Conservation (phyloP, 768 basidiomycete species). For the Porphyrellus cyaneotinctus region DNA sequence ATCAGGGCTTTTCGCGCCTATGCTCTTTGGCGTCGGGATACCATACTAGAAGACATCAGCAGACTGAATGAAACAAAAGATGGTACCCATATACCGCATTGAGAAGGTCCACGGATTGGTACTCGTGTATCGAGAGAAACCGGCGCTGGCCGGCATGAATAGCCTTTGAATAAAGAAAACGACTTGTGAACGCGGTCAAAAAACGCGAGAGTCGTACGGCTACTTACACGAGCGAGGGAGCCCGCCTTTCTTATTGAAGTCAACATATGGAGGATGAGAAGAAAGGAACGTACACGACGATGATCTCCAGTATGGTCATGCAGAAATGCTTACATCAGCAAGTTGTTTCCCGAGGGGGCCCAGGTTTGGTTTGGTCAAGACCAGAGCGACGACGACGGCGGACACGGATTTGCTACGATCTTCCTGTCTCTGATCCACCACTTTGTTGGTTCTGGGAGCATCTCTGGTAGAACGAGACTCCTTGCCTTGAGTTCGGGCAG, state of each 20-base stretch:
- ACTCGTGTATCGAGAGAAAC: conserved; percentile 95
- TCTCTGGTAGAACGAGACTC: conserved; percentile 59
- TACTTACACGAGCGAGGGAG: conserved; percentile 57
- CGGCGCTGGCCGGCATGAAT: conserved; percentile 82
- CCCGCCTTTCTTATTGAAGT: conserved; percentile 61
- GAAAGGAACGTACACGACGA: conserved; percentile 10
- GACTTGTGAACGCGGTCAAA: neutral
- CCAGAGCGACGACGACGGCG: conserved; percentile 84
- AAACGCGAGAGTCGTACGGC: neutral
- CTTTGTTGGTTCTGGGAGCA: conserved; percentile 37
- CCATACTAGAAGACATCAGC: conserved; percentile 66
- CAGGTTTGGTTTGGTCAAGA: conserved; percentile 7
- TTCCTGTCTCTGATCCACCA: conserved; percentile 73
- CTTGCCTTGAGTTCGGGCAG: conserved; percentile 81
- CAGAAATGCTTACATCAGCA: conserved; percentile 41
- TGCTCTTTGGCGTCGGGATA: conserved; percentile 89
- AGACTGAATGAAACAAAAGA: neutral
- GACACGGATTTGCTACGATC: conserved; percentile 33
- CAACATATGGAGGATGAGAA: conserved; percentile 50
- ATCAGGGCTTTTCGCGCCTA: conserved; percentile 80
- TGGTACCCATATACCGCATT: conserved; percentile 64
- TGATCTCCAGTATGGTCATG: conserved; percentile 8
- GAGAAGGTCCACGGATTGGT: conserved; percentile 92
- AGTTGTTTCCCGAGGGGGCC: neutral
- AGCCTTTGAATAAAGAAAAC: conserved; percentile 36